Base-by-base conservation (phyloP, 495 filamentous ascomycete species). In the Oleoguttula mirabilis region DNA sequence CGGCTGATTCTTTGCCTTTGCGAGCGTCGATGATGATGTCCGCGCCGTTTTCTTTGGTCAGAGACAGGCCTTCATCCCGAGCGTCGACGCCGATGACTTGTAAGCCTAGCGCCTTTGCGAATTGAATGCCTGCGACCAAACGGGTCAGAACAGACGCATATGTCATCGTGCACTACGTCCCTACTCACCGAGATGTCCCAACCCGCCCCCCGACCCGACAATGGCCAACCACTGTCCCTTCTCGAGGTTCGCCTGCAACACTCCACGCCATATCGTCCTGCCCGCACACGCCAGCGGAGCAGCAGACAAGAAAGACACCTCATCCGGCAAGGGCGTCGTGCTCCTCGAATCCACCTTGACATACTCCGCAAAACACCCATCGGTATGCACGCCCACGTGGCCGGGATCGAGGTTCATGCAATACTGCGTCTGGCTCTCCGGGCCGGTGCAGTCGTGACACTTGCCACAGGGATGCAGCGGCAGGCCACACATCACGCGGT, bases 261-360 rank as follows among this genome's bases (percentile, higher is more conserved):
- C 54, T 2, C 60, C 72, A 14, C 70, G 52, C 56, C 65, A 77
- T 8, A 70, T 59, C 11, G 74, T 77, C 31, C 68, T 47, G 0
- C 75, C 73, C 0, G 73, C 73, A 48, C 72, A 79, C 20, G 69
- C 71, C 22, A 77, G 54, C 15, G 75, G 72, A 12, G 71, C 72
- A 24, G 72, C 72, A 4, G 60, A 62, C 21, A 64, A 39, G 40
- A 75, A 69, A 2, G 48, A 58, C 17, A 79, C 50, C 0, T 51
- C 51, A 32, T 71, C 62, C 19, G 72, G 73, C 37, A 78, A 44
- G 7, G 44, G 51, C 6, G 61, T 66, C 8, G 60, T 55, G 32
- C 55, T 58, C 21, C 68, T 54, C 11, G 60, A 55, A 57, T 77
- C 73, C 0, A 65, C 63, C 14, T 63, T 40, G 20, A 65, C 64